These are phyloP conservation scores for Exophiala phaeomuriformis DNA, from an alignment of 2,329 filamentous ascomycete genomes.

Conservation along the genomic window DNA sequence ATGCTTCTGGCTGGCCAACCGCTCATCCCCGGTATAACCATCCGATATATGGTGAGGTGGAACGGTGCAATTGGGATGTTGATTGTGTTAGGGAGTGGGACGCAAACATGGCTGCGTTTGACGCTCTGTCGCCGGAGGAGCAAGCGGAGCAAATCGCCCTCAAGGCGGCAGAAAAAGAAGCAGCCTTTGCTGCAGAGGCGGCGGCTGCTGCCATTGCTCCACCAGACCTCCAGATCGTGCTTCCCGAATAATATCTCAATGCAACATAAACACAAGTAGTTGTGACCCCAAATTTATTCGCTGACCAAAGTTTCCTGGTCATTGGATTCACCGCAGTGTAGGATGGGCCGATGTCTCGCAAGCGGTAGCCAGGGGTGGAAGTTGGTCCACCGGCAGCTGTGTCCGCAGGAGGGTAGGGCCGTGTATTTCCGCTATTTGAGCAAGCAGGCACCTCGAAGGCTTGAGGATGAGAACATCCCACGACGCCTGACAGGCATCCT, in stretches of 20 bases:
- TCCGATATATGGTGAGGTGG: constrained; percentile 62
- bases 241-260: not conserved
- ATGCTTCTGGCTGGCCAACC: constrained; percentile 65
- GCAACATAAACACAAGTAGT: not conserved
- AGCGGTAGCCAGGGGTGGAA: no score
- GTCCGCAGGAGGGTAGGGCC: no score
- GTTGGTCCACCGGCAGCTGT: no score
- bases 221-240: not conserved
- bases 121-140: constrained; percentile 52
- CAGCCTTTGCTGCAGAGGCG: no score
- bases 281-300: no score
- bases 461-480: no score
- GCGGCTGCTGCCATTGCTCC: not conserved
- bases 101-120: constrained; percentile 54
- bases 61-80: constrained; percentile 61
- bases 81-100: constrained; percentile 62
- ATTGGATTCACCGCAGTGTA: no score
- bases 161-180: constrained; percentile 20
- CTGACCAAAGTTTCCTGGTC: no score
- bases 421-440: no score
- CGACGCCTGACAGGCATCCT: no score
- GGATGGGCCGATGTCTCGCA: no score
- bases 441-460: no score
- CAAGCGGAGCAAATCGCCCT: constrained; percentile 46
- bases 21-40: constrained; percentile 60